Evolutionary conservation across 805 yeast species (phyloP).

Genomic region (Spathaspora arborariae): DNA sequence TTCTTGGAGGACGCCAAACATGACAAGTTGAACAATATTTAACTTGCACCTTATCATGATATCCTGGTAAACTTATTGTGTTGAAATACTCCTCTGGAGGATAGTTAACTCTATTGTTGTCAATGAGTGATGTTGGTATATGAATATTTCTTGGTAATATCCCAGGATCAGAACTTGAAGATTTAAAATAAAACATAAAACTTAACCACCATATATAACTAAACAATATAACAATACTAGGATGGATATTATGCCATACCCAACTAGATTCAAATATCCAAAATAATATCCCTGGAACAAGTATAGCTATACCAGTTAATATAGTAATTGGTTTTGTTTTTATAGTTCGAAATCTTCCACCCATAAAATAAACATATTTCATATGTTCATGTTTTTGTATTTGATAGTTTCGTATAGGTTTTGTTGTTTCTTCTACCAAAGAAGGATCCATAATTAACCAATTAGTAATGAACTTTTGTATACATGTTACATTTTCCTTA

Average conservation of each 20-base stretch:
- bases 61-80: conserved; percentile 43
- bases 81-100: conserved; percentile 60
- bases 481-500: conserved; percentile 42
- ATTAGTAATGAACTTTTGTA: conserved; percentile 19
- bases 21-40: conserved; percentile 55
- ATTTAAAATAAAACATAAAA: conserved; percentile 44
- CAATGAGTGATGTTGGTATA: conserved; percentile 25
- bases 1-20: conserved; percentile 71
- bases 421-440: conserved; percentile 1
- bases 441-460: conserved; percentile 29
- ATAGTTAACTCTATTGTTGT: conserved; percentile 14
- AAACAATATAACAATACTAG: conserved; percentile 54
- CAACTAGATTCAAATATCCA: conserved; percentile 44
- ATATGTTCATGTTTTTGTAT: conserved; percentile 27
- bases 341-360: conserved; percentile 57
- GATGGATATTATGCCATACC: conserved; percentile 55
- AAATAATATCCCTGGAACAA: conserved; percentile 52
- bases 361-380: conserved; percentile 51
- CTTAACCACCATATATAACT: conserved; percentile 55
- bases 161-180: conserved; percentile 64
- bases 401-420: conserved; percentile 43
- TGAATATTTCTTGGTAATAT: conserved; percentile 65
- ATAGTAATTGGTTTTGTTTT: conserved; percentile 39
- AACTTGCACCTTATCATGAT: conserved; percentile 31
- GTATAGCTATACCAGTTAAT: conserved; percentile 25